Evolutionary conservation across 73 alveolate genomes (phyloP), one percentile per base, ranked within the genome.

Genomic region (Uronychia binucleata): DNA sequence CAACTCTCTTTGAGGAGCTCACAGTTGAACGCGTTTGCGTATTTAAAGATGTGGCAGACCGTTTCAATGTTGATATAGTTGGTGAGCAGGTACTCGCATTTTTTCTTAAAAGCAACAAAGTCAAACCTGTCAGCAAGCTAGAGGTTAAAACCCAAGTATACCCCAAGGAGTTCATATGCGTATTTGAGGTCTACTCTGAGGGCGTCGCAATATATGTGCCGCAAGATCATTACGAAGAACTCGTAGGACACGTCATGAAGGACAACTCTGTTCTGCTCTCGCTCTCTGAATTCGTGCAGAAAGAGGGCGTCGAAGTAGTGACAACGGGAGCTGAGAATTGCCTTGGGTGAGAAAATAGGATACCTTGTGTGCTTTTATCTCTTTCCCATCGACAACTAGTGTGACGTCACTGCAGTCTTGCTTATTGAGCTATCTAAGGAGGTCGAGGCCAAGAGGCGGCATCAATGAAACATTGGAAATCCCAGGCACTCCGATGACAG

Each of bases 1-100:
- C 97, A 92, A 11, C 78, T 76, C 75, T 94, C 96, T 75, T 82
- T 86, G 33, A 94, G 91, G 76, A 94, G 76, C 30, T 90, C 96
- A 57, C 95, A 94, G 78, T 89, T 86, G 84, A 79, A 89, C 0
- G 88, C 84, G 57, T 94, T 93, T 0, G 98, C 89, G 79, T 90
- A 87, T 74, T 86, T 94, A 86, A 93, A 94, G 28, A 94, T 91
- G 8, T 0, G 60, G 78, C 94, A 91, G 33, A 94, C 97, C 31
- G 82, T 94, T 59, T 93, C 94, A 0, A 88, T 90, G 57, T 59
- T 80, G 46, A 94, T 82, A 78, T 79, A 80, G 30, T 83, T 33
- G 30, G 92, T 80, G 30, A 94, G 85, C 76, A 82, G 30, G 77
- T 83, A 80, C 78, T 88, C 96, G 34, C 96, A 89, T 57, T 94